Percentiles rank a stretch among this genome's conserved stretches.
phyloP scores from a whole-genome alignment of 2,329 filamentous ascomycete genomes.

The Ophiostoma sp. region DNA sequence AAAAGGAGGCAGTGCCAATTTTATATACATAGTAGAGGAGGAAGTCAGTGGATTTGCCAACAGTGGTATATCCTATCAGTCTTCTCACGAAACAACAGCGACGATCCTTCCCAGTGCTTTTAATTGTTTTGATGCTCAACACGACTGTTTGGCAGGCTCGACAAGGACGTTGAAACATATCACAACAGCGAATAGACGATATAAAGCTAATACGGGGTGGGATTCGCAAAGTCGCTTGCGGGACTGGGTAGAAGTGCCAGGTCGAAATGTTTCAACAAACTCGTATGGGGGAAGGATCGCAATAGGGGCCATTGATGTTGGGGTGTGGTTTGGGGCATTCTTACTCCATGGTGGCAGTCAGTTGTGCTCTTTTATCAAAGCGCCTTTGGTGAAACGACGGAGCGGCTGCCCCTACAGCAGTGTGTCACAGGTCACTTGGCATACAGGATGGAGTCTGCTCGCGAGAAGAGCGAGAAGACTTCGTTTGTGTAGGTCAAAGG shows the following conservation, averaged over 20 bases:
- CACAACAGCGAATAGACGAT: background rate
- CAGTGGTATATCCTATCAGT: background rate
- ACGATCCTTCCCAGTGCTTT: background rate
- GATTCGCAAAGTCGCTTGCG: background rate
- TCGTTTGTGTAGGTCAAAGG: no score
- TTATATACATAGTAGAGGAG: background rate
- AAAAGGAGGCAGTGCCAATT: background rate
- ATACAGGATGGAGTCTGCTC: background rate
- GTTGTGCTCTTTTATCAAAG: background rate
- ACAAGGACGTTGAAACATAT: background rate
- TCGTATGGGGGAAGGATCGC: background rate
- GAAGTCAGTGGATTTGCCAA: no score
- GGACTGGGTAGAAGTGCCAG: background rate
- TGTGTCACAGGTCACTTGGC: slow-evolving; percentile 5
- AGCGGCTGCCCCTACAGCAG: background rate
- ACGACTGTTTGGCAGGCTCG: background rate
- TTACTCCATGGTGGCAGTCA: background rate
- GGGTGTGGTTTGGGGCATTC: background rate
- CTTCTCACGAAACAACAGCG: background rate
- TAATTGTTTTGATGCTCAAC: background rate
- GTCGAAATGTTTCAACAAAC: background rate
- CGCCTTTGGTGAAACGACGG: background rate
- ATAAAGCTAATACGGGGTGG: no score
- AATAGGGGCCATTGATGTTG: background rate
- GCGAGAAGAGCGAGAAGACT: background rate